phyloP scores from a whole-genome alignment of 352 stramenopile species.

The Sclerospora graminicola region DNA sequence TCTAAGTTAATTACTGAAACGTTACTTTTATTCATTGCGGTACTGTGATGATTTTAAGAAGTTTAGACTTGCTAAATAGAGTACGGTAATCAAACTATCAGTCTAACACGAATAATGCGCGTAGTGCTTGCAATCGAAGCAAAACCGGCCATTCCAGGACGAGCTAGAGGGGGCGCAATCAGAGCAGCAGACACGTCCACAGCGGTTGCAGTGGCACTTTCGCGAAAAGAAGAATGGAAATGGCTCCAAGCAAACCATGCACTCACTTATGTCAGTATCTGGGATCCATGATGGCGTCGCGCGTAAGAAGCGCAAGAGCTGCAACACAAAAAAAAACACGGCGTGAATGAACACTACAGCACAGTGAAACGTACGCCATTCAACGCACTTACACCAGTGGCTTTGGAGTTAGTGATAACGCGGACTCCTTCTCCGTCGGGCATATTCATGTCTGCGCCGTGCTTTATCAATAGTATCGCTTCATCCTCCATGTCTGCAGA shows the following conservation, averaged over 20 bases:
- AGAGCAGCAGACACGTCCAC: conserved; percentile 66
- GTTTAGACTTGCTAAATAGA: too few species aligned
- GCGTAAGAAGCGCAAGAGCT: conserved; percentile 46
- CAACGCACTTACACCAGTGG: conserved; percentile 35
- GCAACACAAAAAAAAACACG: not conserved
- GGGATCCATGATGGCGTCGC: conserved; percentile 55
- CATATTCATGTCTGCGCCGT: conserved; percentile 63
- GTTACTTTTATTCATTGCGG: too few species aligned
- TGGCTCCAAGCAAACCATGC: conserved; percentile 63
- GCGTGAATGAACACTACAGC: not conserved
- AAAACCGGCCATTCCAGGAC: conserved; percentile 62
- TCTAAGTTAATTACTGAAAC: too few species aligned
- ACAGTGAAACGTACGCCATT: not conserved
- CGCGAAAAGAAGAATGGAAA: conserved; percentile 67
- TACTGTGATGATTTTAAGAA: too few species aligned
- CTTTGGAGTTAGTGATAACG: conserved; percentile 46
- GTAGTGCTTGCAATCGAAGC: conserved; percentile 74
- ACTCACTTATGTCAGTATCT: conserved; percentile 38
- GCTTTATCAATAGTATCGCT: conserved; percentile 42
- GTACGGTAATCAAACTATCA: not conserved
- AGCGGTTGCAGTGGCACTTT: conserved; percentile 67
- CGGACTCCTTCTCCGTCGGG: conserved; percentile 46
- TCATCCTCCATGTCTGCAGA: conserved; percentile 49
- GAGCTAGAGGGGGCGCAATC: conserved; percentile 58
- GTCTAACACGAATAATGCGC: conserved; percentile 30